Evolutionary conservation across 1,284 basidiomycete species (phyloP), one percentile per base, ranked within the genome.

Genomic region (Mycocalia duriaeana): DNA sequence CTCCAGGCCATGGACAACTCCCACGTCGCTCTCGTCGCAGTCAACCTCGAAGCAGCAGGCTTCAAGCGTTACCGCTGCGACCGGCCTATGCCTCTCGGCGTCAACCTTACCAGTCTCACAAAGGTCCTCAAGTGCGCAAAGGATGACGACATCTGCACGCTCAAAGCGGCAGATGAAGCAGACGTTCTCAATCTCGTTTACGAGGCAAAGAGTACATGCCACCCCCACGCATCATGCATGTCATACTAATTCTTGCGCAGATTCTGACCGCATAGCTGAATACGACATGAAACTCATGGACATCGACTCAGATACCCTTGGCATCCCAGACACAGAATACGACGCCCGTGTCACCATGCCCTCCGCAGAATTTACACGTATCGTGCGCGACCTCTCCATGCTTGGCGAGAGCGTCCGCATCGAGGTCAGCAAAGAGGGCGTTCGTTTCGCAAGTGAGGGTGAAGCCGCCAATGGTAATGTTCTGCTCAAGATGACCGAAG

Each of bases 231-330:
- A 16, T 20, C 20, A 25, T 42, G 38, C 46, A 40, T 48, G 43
- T 47, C 48, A 44, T 49, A 37, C 38, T 40, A 31, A 23, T 40
- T 20, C 11, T 48, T 37, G 34, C 22, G 24, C 18, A 95, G 92
- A 88, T 68, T 83, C 89, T 8, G 95, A 98, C 68, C 85, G 96
- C 47, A 88, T 99, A 46, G 94, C 93, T 20, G 93, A 99, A 65
- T 99, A 98, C 71, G 94, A 97, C 61, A 92, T 99, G 86, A 99
- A 98, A 69, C 82, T 99, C 47, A 98, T 99, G 94, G 96, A 99
- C 62, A 99, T 99, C 60, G 95, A 99, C 68, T 77, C 89, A 26
- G 96, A 99, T 69, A 88, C 86, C 49, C 87, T 99, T 46, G 90
- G 91, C 44, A 98, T 99, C 59, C 96, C 96, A n/a, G 94, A 98